These are phyloP conservation scores for Hygrocybe punicea DNA, from an alignment of 768 basidiomycete genomes.

Conservation along the genomic window DNA sequence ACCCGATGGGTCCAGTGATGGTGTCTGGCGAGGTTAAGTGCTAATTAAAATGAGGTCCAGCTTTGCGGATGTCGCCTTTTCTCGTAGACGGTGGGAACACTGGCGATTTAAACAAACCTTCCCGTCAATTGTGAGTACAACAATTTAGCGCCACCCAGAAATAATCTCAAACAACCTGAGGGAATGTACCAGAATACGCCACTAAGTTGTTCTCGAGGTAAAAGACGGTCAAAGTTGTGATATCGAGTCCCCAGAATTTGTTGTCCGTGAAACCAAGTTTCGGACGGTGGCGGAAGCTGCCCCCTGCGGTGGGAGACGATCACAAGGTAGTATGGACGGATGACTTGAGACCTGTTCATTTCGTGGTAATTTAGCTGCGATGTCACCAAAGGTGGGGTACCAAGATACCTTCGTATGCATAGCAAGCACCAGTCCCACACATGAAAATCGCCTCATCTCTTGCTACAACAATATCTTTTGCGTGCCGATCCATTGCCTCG, in stretches of 20 bases:
- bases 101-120: slow-evolving; percentile 45
- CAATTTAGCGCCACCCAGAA: slow-evolving; percentile 77
- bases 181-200: slow-evolving; percentile 77
- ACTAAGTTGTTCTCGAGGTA: slow-evolving; percentile 91
- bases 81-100: slow-evolving; percentile 46
- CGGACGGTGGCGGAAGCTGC: slow-evolving; percentile 73
- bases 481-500: slow-evolving; percentile 71
- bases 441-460: slow-evolving; percentile 89
- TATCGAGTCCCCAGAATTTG: slow-evolving; percentile 49
- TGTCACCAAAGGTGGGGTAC: neutral
- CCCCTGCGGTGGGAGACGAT: slow-evolving; percentile 75
- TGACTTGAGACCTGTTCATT: slow-evolving; percentile 60
- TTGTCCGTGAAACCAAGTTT: slow-evolving; percentile 58
- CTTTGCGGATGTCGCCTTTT: slow-evolving; percentile 81
- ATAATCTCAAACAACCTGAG: slow-evolving; percentile 78
- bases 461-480: slow-evolving; percentile 77
- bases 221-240: slow-evolving; percentile 79
- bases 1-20: slow-evolving; percentile 64
- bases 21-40: slow-evolving; percentile 78
- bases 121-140: slow-evolving; percentile 74
- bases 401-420: slow-evolving; percentile 72
- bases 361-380: neutral
- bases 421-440: slow-evolving; percentile 75
- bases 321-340: slow-evolving; percentile 79
- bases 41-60: slow-evolving; percentile 83